A percentile compares a stretch with the other conserved stretches of the same genome.
Conservation (phyloP, 768 basidiomycete genomes). For the Phlebiopsis flavidoalba region DNA sequence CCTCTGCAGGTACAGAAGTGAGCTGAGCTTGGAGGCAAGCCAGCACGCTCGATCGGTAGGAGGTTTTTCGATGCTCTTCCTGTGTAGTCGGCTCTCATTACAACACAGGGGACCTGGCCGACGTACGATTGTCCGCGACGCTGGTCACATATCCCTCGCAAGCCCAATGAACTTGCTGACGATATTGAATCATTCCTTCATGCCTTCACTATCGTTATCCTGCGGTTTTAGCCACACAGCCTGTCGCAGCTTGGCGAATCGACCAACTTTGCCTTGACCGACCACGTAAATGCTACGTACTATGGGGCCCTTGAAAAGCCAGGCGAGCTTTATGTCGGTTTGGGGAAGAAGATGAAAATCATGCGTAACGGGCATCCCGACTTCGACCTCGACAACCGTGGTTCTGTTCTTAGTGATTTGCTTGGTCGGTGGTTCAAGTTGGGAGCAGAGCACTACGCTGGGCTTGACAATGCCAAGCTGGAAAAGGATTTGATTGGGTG, state of each 20-base stretch:
- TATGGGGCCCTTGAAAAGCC: neutral
- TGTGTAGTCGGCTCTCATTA: neutral
- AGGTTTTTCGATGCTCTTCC: neutral
- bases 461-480: no score
- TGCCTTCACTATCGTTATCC: neutral
- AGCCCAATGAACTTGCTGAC: slow-evolving; percentile 3
- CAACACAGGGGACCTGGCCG: neutral
- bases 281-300: neutral
- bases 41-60: neutral
- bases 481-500: no score
- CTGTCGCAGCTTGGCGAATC: neutral
- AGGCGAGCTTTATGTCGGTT: neutral
- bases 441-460: no score
- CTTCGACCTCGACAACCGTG: neutral
- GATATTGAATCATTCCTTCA: slow-evolving; percentile 6
- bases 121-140: neutral
- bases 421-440: no score
- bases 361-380: neutral
- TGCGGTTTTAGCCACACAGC: neutral
- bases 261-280: neutral
- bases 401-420: no score
- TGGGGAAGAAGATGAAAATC: neutral
- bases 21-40: neutral
- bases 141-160: neutral
- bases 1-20: neutral